Conservation (phyloP, 352 stramenopile species). For the Globisporangium camurandrum region DNA sequence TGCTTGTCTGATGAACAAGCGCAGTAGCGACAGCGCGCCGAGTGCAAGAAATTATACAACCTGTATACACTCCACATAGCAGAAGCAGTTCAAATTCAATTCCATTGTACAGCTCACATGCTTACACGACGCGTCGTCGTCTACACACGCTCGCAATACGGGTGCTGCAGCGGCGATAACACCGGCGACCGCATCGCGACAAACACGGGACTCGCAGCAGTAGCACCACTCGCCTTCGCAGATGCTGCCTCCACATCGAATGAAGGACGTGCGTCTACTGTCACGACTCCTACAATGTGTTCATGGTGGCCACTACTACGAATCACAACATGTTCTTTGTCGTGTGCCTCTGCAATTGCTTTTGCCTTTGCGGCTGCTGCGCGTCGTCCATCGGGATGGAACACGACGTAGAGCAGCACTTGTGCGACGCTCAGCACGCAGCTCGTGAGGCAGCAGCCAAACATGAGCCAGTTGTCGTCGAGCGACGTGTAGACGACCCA, state of each 20-base stretch:
- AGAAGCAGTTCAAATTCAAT: neutral
- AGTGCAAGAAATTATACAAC: too few species aligned
- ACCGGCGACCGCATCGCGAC: constrained; percentile 3
- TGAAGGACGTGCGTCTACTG: too few species aligned
- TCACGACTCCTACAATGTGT: too few species aligned
- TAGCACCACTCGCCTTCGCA: neutral
- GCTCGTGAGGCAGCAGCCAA: constrained; percentile 9
- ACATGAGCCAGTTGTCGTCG: constrained; percentile 15
- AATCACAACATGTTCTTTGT: too few species aligned
- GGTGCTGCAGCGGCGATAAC: constrained; percentile 5
- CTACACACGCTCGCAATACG: neutral
- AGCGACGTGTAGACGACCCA: constrained; percentile 20
- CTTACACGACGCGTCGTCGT: too few species aligned
- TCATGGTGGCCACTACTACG: too few species aligned
- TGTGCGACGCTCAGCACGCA: constrained; percentile 8
- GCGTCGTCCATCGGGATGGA: constrained; percentile 3
- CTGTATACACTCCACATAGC: too few species aligned
- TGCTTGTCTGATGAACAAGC: too few species aligned
- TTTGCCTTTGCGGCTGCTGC: neutral
- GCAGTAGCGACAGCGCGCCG: too few species aligned
- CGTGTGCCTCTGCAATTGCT: neutral
- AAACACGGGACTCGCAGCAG: constrained; percentile 2
- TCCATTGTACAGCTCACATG: too few species aligned
- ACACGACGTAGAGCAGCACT: constrained; percentile 9
- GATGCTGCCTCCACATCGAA: neutral